Evolutionary conservation across 345 rosid species (phyloP).

Genomic region (Aethionema arabicum): DNA sequence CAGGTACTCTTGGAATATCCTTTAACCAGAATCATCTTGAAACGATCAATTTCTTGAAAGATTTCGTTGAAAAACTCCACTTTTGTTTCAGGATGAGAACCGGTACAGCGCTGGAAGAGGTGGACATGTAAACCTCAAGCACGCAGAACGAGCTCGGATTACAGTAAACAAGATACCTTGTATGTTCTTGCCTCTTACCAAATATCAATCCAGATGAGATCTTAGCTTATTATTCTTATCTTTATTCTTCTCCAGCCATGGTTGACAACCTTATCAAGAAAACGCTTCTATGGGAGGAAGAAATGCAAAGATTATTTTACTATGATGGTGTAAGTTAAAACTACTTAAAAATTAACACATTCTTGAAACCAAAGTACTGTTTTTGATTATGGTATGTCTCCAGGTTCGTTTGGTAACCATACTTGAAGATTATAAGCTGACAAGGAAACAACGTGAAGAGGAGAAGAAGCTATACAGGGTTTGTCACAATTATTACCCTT

Average conservation of each 20-base stretch:
- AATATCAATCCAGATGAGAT: not conserved
- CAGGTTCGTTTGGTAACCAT: conserved; percentile 77
- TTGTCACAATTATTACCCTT: conserved; percentile 46
- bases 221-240: conserved; percentile 9
- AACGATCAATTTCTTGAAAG: conserved; percentile 1
- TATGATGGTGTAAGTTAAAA: conserved; percentile 81
- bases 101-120: conserved; percentile 90
- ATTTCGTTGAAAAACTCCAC: not conserved
- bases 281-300: conserved; percentile 86
- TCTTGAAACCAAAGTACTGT: conserved; percentile 46
- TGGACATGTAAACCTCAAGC: conserved; percentile 85
- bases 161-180: conserved; percentile 86
- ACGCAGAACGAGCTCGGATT: conserved; percentile 84
- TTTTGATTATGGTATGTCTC: conserved; percentile 27
- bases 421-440: conserved; percentile 82
- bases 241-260: conserved; percentile 52
- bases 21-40: no score
- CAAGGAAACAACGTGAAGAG: conserved; percentile 80
- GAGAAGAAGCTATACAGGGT: conserved; percentile 86
- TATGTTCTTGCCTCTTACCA: conserved; percentile 33
- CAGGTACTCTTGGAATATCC: conserved; percentile 42
- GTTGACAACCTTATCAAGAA: conserved; percentile 82
- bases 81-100: conserved; percentile 62
- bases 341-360: not conserved
- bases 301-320: conserved; percentile 56